These are phyloP conservation scores for Plasmodium malariae DNA, from an alignment of 169 alveolate species.

Conservation along the genomic window DNA sequence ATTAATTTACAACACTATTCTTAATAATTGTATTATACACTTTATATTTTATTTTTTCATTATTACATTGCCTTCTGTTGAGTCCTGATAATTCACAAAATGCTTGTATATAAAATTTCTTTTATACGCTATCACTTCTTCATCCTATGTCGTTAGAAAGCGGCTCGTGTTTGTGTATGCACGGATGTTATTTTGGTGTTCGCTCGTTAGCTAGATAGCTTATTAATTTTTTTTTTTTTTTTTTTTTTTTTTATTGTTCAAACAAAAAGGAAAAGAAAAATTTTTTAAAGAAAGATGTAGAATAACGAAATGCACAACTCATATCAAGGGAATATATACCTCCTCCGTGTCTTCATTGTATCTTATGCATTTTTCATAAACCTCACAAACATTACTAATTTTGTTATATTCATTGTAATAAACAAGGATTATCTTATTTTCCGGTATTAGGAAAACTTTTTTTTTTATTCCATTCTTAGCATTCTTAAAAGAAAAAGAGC, in stretches of 20 bases:
- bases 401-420: constrained; percentile 46
- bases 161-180: background rate
- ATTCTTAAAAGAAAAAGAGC: constrained; percentile 1
- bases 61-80: constrained; percentile 37
- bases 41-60: background rate
- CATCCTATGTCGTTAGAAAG: constrained; percentile 44
- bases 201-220: background rate
- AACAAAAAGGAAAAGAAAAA: background rate
- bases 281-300: background rate
- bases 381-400: constrained; percentile 50
- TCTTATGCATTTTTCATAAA: constrained; percentile 31
- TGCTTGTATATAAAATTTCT: constrained; percentile 46
- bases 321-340: too few species aligned
- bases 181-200: background rate
- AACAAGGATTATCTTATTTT: constrained; percentile 34
- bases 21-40: background rate
- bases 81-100: constrained; percentile 24
- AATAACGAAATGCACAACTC: too few species aligned
- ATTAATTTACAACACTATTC: background rate
- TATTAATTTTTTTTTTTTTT: background rate
- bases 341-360: constrained; percentile 45
- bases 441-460: constrained; percentile 56
- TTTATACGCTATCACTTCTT: constrained; percentile 45
- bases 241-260: background rate
- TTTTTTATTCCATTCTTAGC: constrained; percentile 28